Evolutionary conservation across 2,329 filamentous ascomycete genomes (phyloP).

Genomic region (Orbilia oligospora): DNA sequence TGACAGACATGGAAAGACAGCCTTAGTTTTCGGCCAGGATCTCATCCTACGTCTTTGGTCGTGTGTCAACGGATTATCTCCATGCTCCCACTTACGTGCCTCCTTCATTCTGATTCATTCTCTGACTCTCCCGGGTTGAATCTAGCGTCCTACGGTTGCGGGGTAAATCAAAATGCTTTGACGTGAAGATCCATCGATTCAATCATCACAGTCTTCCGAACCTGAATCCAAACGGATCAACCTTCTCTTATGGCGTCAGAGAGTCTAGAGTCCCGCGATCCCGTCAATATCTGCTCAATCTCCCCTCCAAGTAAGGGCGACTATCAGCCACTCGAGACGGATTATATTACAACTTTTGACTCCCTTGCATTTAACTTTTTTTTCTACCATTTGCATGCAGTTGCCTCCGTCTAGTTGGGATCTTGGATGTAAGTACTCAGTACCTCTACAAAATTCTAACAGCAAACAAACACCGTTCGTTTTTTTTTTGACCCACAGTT

Average conservation of each 20-base stretch:
- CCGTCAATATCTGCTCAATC: conserved; percentile 24
- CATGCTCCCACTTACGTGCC: not conserved
- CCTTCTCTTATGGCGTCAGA: conserved; percentile 47
- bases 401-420: not conserved
- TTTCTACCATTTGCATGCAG: conserved; percentile 48
- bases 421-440: not conserved
- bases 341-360: conserved; percentile 46
- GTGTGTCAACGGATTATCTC: conserved; percentile 43
- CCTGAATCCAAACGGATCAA: conserved; percentile 25
- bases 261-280: conserved; percentile 10
- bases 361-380: conserved; percentile 40
- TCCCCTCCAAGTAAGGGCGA: not conserved
- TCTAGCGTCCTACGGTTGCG: conserved; percentile 18
- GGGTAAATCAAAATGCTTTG: conserved; percentile 15
- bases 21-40: conserved; percentile 11
- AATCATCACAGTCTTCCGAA: conserved; percentile 16
- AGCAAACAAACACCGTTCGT: conserved; percentile 8
- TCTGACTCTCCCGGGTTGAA: not conserved
- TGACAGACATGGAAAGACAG: no score
- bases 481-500: not conserved
- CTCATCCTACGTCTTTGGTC: conserved; percentile 31
- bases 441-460: conserved; percentile 39
- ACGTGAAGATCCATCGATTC: not conserved
- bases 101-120: conserved; percentile 27
- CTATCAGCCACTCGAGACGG: conserved; percentile 25